Evolutionary conservation across 2,329 filamentous ascomycete species (phyloP).

Genomic region (Verticillium longisporum): DNA sequence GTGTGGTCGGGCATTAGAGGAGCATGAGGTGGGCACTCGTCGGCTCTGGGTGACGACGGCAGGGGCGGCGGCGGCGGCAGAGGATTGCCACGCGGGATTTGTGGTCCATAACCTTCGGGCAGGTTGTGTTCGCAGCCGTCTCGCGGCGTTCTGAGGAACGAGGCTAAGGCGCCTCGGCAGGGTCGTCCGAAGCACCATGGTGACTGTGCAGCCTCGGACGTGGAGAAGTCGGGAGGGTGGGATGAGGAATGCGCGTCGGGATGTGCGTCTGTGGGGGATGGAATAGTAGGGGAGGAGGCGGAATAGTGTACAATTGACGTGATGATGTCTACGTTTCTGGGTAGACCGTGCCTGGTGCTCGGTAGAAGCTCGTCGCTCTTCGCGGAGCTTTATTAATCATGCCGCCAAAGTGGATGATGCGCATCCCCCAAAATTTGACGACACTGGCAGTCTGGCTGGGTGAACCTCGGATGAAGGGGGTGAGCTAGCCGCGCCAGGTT

Average conservation of each 20-base stretch:
- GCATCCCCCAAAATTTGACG: not conserved
- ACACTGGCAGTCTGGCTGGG: not conserved
- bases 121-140: slow-evolving; percentile 15
- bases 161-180: slow-evolving; percentile 30
- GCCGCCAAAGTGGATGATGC: not conserved
- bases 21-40: slow-evolving; percentile 18
- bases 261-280: not conserved
- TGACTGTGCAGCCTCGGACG: slow-evolving; percentile 1
- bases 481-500: not conserved
- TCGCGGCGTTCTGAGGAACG: slow-evolving; percentile 22
- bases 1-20: not conserved
- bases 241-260: not conserved
- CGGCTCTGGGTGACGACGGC: slow-evolving; percentile 9
- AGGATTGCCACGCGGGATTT: slow-evolving; percentile 15
- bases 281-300: not conserved
- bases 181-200: slow-evolving; percentile 34
- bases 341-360: not conserved
- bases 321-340: not conserved
- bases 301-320: not conserved
- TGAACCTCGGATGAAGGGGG: not conserved
- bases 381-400: slow-evolving; percentile 2
- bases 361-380: slow-evolving; percentile 2
- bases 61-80: slow-evolving; percentile 19
- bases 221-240: not conserved
- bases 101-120: slow-evolving; percentile 6